A percentile compares a stretch with the other conserved stretches of the same genome.
phyloP scores from a whole-genome alignment of 192 early-diverging fungal species.

The Coemansia sp. region DNA sequence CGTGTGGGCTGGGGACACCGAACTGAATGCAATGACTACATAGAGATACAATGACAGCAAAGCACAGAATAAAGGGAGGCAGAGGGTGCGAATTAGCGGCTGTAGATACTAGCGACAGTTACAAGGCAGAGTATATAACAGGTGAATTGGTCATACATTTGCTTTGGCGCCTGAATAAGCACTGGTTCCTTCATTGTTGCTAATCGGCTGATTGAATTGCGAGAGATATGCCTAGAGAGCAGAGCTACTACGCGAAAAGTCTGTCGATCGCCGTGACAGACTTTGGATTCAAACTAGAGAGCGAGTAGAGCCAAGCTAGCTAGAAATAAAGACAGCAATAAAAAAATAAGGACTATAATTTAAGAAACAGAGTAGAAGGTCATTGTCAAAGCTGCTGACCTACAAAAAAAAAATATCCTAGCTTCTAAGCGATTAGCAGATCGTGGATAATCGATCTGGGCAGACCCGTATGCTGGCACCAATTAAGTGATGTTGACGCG shows the following conservation, averaged over 20 bases:
- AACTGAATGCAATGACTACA: conserved; percentile 92
- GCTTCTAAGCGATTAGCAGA: not conserved
- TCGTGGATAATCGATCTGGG: not conserved
- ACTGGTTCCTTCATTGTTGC: conserved; percentile 80
- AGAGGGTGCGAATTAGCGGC: not conserved
- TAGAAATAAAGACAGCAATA: not conserved
- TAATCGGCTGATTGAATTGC: not conserved
- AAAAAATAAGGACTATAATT: not conserved
- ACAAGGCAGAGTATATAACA: not conserved
- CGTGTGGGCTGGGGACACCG: conserved; percentile 88
- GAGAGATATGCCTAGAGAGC: not conserved
- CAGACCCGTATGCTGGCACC: not conserved
- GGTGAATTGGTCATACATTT: conserved; percentile 63
- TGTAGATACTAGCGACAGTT: not conserved
- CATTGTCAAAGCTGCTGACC: not conserved
- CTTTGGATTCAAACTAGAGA: not conserved
- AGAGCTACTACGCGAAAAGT: not conserved
- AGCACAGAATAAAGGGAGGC: not conserved
- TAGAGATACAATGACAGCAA: not conserved
- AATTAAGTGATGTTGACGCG: not conserved
- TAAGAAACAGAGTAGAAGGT: not conserved
- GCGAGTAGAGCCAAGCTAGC: not conserved
- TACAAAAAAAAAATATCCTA: not conserved
- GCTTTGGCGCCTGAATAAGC: conserved; percentile 68
- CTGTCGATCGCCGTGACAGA: not conserved